These are phyloP conservation scores for Barnettozyma siamensis DNA, from an alignment of 805 yeast species.

Conservation along the genomic window DNA sequence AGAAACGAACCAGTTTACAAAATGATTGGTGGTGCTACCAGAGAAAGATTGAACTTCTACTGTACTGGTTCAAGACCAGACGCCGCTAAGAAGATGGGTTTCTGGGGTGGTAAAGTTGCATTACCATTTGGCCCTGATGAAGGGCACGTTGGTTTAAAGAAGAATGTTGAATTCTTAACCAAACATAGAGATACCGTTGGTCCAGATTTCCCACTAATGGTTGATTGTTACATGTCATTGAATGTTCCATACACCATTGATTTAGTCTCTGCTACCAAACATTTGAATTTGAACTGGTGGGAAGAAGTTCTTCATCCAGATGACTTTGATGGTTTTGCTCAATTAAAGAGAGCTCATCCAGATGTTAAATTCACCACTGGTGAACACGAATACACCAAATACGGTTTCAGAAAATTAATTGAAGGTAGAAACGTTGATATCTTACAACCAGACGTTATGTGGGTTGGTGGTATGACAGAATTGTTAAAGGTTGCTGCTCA, in stretches of 20 bases:
- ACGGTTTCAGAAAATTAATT: conserved; percentile 45
- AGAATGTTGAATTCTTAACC: conserved; percentile 40
- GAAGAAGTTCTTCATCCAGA: conserved; percentile 49
- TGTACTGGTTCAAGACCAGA: conserved; percentile 44
- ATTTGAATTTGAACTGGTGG: conserved; percentile 46
- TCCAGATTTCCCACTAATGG: conserved; percentile 48
- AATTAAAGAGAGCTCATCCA: conserved; percentile 41
- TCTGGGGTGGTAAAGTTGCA: conserved; percentile 50
- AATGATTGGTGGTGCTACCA: conserved; percentile 46
- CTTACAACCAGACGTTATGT: conserved; percentile 48
- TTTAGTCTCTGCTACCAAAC: conserved; percentile 37
- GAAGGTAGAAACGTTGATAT: conserved; percentile 44
- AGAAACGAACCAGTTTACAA: conserved; percentile 47
- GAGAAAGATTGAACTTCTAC: conserved; percentile 40
- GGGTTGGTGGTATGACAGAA: conserved; percentile 50
- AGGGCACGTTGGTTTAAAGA: conserved; percentile 40
- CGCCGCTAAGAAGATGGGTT: conserved; percentile 45
- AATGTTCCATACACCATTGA: conserved; percentile 44
- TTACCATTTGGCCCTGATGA: conserved; percentile 47
- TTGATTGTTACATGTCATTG: conserved; percentile 48
- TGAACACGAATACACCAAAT: conserved; percentile 47
- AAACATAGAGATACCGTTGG: conserved; percentile 42
- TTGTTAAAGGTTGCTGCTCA: conserved; percentile 40
- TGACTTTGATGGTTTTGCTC: conserved; percentile 43
- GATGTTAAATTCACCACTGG: conserved; percentile 46